Percentiles rank a stretch among this genome's conserved stretches.
Evolutionary conservation across 768 basidiomycete species (phyloP).

Genomic region (Tephrocybe sp.): DNA sequence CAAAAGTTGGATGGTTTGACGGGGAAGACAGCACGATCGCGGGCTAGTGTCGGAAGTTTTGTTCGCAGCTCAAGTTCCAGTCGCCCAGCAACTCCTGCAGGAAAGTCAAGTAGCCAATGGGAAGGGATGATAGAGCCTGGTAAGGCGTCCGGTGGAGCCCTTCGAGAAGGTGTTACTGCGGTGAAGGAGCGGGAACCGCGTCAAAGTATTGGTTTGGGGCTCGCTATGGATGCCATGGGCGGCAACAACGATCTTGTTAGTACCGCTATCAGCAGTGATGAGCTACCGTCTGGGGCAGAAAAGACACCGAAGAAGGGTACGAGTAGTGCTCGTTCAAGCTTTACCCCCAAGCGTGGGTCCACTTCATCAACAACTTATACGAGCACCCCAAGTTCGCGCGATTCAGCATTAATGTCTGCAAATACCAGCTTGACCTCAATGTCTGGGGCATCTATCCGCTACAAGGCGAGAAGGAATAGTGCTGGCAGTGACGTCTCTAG

Average conservation of each 20-base stretch:
- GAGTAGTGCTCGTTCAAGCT: constrained; percentile 63
- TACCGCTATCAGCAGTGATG: constrained; percentile 58
- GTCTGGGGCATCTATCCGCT: constrained; percentile 69
- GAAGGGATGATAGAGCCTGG: constrained; percentile 58
- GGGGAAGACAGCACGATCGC: constrained; percentile 72
- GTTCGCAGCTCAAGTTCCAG: constrained; percentile 65
- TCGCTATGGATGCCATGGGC: constrained; percentile 29
- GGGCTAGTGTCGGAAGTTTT: constrained; percentile 75
- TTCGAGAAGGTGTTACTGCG: constrained; percentile 37
- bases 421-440: constrained; percentile 78
- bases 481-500: constrained; percentile 85
- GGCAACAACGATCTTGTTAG: constrained; percentile 44
- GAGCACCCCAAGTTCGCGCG: constrained; percentile 80
- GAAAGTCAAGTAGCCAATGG: constrained; percentile 69
- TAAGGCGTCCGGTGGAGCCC: constrained; percentile 37
- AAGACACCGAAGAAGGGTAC: constrained; percentile 71
- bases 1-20: constrained; percentile 90
- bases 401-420: constrained; percentile 81
- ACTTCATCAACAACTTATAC: constrained; percentile 87
- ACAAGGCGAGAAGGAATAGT: constrained; percentile 75
- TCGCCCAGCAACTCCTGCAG: constrained; percentile 73
- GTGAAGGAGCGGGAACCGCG: constrained; percentile 50
- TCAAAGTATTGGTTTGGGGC: constrained; percentile 32
- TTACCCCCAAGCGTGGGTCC: constrained; percentile 85
- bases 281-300: constrained; percentile 50